A percentile compares a stretch with the other conserved stretches of the same genome.
Conservation (phyloP, 352 stramenopile species). For the Phytophthora pinifolia region DNA sequence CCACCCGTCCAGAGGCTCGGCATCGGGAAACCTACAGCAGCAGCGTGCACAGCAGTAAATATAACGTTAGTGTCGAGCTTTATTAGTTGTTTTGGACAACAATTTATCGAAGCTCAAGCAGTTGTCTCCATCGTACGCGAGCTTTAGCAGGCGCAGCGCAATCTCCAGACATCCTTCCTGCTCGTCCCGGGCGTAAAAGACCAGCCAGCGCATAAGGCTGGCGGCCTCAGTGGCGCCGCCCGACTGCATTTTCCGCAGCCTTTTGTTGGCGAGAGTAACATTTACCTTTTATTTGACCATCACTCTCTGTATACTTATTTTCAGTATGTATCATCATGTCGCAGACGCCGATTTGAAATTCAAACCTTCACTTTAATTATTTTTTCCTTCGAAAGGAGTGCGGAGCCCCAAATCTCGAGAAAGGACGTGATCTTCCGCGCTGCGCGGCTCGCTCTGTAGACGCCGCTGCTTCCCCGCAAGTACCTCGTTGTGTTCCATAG, state of each 20-base stretch:
- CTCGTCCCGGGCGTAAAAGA: constrained; percentile 22
- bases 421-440: not conserved
- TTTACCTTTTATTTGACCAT: constrained; percentile 14
- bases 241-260: constrained; percentile 3
- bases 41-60: constrained; percentile 12
- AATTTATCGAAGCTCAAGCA: not conserved
- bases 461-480: not conserved
- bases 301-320: constrained; percentile 10
- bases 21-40: constrained; percentile 17
- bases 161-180: constrained; percentile 7
- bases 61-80: constrained; percentile 11
- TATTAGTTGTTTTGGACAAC: not conserved
- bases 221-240: constrained; percentile 9
- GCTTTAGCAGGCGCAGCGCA: constrained; percentile 14
- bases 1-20: not conserved
- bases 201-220: constrained; percentile 40
- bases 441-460: not conserved
- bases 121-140: constrained; percentile 15
- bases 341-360: constrained; percentile 20
- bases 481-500: not conserved
- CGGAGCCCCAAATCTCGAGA: constrained; percentile 7
- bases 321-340: constrained; percentile 9
- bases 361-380: constrained; percentile 17
- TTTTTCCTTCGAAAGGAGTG: not conserved
- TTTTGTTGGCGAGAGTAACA: constrained; percentile 20